These are phyloP conservation scores for Rhynchospora pubera DNA, from an alignment of 176 grass and related monocot species.

Conservation along the genomic window DNA sequence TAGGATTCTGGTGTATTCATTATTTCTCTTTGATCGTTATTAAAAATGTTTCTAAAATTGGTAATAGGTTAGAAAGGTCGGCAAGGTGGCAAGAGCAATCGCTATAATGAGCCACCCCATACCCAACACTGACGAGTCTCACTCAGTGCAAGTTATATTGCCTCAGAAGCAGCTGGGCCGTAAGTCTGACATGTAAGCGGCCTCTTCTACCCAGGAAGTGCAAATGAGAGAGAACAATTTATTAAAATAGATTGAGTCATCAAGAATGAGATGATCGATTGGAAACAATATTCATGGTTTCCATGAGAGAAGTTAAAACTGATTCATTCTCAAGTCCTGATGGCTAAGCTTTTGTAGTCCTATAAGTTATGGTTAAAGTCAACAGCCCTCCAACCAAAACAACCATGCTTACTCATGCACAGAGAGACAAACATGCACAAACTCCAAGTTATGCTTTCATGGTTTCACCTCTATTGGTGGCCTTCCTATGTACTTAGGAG, in stretches of 20 bases:
- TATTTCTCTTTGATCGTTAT: not conserved
- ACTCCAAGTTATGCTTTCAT: not conserved
- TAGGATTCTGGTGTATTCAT: not conserved
- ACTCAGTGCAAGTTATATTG: constrained; percentile 85
- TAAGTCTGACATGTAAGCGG: constrained; percentile 85
- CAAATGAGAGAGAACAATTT: not conserved
- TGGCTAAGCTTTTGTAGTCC: not conserved
- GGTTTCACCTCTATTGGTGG: not conserved
- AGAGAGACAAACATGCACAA: not conserved
- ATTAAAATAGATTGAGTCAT: not conserved
- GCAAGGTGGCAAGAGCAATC: constrained; percentile 80
- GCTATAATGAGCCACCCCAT: constrained; percentile 95
- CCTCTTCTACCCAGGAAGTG: not conserved
- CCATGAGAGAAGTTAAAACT: not conserved
- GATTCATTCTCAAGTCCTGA: not conserved
- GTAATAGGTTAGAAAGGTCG: constrained; percentile 64
- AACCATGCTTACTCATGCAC: not conserved
- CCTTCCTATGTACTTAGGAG: not conserved
- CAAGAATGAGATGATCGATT: not conserved
- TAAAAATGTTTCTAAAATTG: not conserved
- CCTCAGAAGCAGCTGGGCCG: constrained; percentile 93
- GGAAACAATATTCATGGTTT: not conserved
- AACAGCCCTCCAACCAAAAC: not conserved
- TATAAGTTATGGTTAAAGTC: not conserved
- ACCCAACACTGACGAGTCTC: constrained; percentile 83